Evolutionary conservation across 2,329 filamentous ascomycete species (phyloP).

Genomic region (Lecanicillium sp.): DNA sequence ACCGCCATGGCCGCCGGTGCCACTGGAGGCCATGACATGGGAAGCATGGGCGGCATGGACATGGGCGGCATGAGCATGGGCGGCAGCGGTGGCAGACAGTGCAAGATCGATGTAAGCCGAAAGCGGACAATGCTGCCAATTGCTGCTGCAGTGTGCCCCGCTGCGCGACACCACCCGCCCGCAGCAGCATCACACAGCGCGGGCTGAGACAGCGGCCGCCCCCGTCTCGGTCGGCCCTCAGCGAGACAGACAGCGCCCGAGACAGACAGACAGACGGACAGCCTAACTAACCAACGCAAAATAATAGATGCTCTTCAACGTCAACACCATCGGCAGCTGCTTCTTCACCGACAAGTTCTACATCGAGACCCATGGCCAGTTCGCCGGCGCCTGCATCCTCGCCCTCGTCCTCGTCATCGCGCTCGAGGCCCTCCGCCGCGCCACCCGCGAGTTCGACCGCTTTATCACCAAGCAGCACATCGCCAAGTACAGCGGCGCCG

Average conservation of each 20-base stretch:
- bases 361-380: conserved; percentile 62
- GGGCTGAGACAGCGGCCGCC: no score
- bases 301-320: conserved; percentile 79
- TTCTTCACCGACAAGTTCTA: conserved; percentile 68
- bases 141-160: no score
- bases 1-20: background rate
- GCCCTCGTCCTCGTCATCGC: conserved; percentile 66
- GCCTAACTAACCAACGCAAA: no score
- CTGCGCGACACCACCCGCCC: no score
- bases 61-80: conserved; percentile 24
- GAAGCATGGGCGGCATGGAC: conserved; percentile 15
- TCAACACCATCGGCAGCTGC: conserved; percentile 64
- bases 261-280: no score
- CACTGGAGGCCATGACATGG: background rate
- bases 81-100: conserved; percentile 21
- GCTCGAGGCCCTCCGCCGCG: conserved; percentile 67
- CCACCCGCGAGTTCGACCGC: conserved; percentile 66
- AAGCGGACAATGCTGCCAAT: no score
- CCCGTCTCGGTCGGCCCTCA: no score
- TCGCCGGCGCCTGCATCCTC: conserved; percentile 75
- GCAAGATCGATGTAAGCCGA: conserved; percentile 35
- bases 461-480: conserved; percentile 52
- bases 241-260: background rate
- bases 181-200: no score
- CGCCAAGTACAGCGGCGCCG: conserved; percentile 23